Evolutionary conservation across 2,329 filamentous ascomycete species (phyloP).

Genomic region (Samsoniella hepiali): DNA sequence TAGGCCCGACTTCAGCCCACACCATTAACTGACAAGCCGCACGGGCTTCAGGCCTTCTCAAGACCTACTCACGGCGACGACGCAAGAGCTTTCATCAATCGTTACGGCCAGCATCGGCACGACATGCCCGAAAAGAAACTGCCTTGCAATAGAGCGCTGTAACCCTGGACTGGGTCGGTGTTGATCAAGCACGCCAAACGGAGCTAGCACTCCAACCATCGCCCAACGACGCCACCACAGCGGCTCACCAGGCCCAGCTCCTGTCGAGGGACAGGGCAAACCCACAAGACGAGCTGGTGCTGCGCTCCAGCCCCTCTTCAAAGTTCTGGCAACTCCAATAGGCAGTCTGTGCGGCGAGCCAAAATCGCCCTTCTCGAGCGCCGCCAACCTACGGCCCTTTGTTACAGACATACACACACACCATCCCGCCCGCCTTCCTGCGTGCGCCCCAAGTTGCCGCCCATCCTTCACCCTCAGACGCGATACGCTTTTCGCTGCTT

Average conservation of each 20-base stretch:
- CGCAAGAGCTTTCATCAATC: neutral
- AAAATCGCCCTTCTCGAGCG: conserved; percentile 11
- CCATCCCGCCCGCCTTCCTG: neutral
- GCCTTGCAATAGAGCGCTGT: neutral
- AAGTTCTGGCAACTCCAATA: neutral
- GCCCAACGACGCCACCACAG: neutral
- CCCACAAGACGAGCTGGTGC: neutral
- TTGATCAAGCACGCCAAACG: conserved; percentile 4
- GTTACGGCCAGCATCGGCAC: neutral
- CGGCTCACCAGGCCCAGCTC: neutral
- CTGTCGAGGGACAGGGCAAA: conserved; percentile 3
- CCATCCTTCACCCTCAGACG: conserved; percentile 6
- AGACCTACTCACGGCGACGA: neutral
- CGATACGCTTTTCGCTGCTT: conserved; percentile 9
- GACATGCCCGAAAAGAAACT: neutral
- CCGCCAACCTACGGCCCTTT: conserved; percentile 12
- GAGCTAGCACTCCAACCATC: neutral
- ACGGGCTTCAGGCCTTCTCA: conserved; percentile 4
- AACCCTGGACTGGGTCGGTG: neutral
- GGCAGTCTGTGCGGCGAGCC: conserved; percentile 16
- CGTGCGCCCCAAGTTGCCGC: conserved; percentile 3
- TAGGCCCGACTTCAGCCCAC: neutral
- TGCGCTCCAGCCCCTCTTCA: conserved; percentile 14
- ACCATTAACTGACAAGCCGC: conserved; percentile 5
- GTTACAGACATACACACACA: conserved; percentile 16